Evolutionary conservation across 352 stramenopile species (phyloP), one percentile per base, ranked within the genome.

Genomic region (Elongisporangium anandrum): DNA sequence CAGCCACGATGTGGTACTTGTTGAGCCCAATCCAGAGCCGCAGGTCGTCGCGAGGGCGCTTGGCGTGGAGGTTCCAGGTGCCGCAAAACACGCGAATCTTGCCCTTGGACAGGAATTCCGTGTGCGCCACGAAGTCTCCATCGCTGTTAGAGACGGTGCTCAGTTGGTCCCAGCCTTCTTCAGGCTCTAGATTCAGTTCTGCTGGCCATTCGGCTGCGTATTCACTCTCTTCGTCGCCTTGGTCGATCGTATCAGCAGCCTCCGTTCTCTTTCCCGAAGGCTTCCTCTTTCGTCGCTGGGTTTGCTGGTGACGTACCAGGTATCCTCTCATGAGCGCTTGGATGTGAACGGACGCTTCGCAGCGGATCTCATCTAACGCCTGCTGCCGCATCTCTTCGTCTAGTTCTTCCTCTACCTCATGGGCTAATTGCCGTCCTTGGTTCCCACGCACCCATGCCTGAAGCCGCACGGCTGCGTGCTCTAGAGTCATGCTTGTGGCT

Each of bases 31-130:
- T 90, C 68, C 92, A 90, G 29, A 77, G 61, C 7, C 70, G 69
- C 55, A 95, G 61, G 20, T 88, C 70, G 45, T 87, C 76, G 2
- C 52, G 65, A 0, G 83, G 81, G 39, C 81, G 86, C 60, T 90
- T 92, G 1, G 81, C 87, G 58, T 90, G 81, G 51, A 96, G 78
- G 60, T 96, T 96, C 87, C 87, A 96, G 16, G 85, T 96, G 1
- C 81, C 79, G 60, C 81, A 90, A 60, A 92, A 92, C 15, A 94
- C 79, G 26, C 79, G 80, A 4, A 95, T 58, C 45, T 70, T 63
- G n/a, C 65, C 66, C 15, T 63, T 60, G 1, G 57, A 70, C 10
- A 89, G 57, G 45, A 92, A 85, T 12, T 68, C 56, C 15, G 60
- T 19, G 0, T 73, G 56, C 1, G 73, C 81, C 21, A 79, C 71